Evolutionary conservation across 73 alveolate species (phyloP).

Genomic region (Stentor coeruleus): DNA sequence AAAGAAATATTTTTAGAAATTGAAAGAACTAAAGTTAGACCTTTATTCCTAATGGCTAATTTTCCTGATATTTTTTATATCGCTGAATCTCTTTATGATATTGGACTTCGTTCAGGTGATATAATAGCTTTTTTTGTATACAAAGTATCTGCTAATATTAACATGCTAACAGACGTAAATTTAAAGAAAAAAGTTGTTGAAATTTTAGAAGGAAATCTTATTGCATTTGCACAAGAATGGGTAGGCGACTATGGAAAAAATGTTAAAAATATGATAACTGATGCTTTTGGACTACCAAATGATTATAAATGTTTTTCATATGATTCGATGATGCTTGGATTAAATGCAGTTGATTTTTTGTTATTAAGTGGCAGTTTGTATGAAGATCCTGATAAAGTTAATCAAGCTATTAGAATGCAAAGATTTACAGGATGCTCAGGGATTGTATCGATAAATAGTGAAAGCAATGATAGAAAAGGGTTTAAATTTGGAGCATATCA

Average conservation of each 20-base stretch:
- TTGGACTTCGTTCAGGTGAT: not conserved
- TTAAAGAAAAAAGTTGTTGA: not conserved
- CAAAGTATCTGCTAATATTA: not conserved
- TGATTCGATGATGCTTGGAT: conserved; percentile 21
- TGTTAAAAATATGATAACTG: not conserved
- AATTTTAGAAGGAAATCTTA: not conserved
- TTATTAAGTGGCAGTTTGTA: not conserved
- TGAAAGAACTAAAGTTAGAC: not conserved
- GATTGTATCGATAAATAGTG: not conserved
- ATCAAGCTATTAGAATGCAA: not conserved
- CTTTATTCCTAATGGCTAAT: not conserved
- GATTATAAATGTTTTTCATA: not conserved
- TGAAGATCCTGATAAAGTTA: not conserved
- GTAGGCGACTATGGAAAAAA: not conserved
- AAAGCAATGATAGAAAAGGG: not conserved
- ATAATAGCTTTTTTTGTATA: not conserved
- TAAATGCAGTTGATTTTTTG: not conserved
- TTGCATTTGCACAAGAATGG: not conserved
- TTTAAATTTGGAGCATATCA: not conserved
- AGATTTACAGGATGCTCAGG: conserved; percentile 21
- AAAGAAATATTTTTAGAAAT: conserved; percentile 10
- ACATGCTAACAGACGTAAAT: not conserved
- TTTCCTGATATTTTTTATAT: not conserved
- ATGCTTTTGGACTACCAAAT: not conserved
- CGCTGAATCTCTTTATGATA: not conserved